Base-by-base conservation (phyloP, 129 eudicot genomes). In the Centrapalus pauciflorus region DNA sequence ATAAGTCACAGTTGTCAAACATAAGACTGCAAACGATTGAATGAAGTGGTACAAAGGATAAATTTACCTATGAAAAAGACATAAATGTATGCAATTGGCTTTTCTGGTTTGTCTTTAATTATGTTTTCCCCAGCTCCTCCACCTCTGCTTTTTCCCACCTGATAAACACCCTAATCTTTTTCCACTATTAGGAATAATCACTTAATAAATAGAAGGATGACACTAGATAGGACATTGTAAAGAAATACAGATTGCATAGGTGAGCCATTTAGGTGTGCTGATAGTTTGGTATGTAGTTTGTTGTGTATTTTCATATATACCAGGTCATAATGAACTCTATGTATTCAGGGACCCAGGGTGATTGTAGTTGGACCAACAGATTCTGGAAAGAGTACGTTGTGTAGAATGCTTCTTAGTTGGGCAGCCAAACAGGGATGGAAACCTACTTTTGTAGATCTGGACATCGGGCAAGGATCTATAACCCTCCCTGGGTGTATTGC, bases 361-460 rank as follows among this genome's bases (percentile, higher is more conserved):
- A 92, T 92, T 66, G 95, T 92, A 37, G 98, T 92, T 58, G 98
- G 98, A 51, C 98, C 98, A 33, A 83, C 96, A 41, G 98, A 93
- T 76, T 88, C 98, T 0, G 98, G 98, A 73, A 93, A 93, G 84
- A 93, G 98, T 76, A 85, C 95, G 5, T 75, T 88, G 69, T 85
- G 96, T 21, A 85, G 95, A 78, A 93, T 93, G 96, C 98, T 93
- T 77, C 92, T 93, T 83, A 93, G 98, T 74, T 92, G 98, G 98
- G 98, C 95, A 29, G 96, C 96, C 67, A 93, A 93, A 78, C 96
- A 83, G 76, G 98, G 96, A 34, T 93, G 98, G 98, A 93, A 93
- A 66, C 98, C 98, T 7, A 93, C 98, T 66, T 88, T 81, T 74
- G 96, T 93, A 43, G 98, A 93, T 84, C 78, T 93, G 71, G 98